Evolutionary conservation across 306 rosid species (phyloP).

Genomic region (Quillaja saponaria): DNA sequence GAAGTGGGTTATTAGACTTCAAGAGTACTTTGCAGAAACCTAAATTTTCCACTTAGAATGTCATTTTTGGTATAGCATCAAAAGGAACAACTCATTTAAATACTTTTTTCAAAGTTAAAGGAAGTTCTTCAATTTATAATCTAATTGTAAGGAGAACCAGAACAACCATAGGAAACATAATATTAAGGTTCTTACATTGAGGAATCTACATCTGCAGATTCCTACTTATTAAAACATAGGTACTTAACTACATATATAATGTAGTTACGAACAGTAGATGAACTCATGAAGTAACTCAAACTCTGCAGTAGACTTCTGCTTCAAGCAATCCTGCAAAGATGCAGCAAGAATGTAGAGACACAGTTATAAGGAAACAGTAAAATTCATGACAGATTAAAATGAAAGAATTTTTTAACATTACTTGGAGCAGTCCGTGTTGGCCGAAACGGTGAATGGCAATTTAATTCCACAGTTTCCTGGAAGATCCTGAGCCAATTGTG

Average conservation of each 20-base stretch:
- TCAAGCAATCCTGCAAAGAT: slow-evolving; percentile 45
- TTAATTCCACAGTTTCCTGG: slow-evolving; percentile 65
- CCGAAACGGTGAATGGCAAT: slow-evolving; percentile 46
- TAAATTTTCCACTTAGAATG: background rate
- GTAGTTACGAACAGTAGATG: slow-evolving; percentile 24
- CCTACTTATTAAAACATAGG: slow-evolving; percentile 35
- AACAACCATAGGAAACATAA: background rate
- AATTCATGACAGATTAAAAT: background rate
- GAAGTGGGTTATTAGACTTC: background rate
- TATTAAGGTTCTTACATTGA: slow-evolving; percentile 5
- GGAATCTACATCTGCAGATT: slow-evolving; percentile 39
- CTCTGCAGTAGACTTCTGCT: background rate
- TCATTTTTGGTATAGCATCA: background rate
- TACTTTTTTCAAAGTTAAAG: too few relatives aligned
- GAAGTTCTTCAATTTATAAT: background rate
- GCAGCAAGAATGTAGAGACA: background rate
- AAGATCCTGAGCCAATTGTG: slow-evolving; percentile 62
- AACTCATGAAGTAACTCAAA: background rate
- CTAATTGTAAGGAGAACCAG: slow-evolving; percentile 5
- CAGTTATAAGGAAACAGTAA: background rate
- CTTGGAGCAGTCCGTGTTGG: slow-evolving; percentile 72
- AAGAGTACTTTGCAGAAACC: background rate
- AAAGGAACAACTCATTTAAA: too few relatives aligned
- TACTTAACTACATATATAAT: background rate
- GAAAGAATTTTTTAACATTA: slow-evolving; percentile 13